Evolutionary conservation across 2,329 filamentous ascomycete species (phyloP).

Genomic region (Phyllosticta citriasiana): DNA sequence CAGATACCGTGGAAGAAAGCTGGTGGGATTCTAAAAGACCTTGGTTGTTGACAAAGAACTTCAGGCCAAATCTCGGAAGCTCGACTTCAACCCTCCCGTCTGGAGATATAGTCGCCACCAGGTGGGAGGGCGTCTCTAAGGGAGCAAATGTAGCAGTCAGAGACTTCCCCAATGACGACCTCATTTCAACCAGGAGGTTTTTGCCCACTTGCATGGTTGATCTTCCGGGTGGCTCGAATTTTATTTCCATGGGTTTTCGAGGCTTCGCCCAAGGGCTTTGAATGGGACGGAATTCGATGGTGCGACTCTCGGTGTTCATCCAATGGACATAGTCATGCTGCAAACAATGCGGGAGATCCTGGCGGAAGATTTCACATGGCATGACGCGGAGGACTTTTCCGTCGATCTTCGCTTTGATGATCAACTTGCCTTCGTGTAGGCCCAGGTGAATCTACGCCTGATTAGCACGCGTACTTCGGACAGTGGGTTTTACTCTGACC

Average conservation of each 20-base stretch:
- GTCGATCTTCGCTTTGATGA: slow-evolving; percentile 15
- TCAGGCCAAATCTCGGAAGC: slow-evolving; percentile 39
- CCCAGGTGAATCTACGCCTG: slow-evolving; percentile 28
- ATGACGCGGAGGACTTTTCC: slow-evolving; percentile 21
- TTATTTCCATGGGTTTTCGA: background rate
- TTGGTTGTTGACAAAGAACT: slow-evolving; percentile 32
- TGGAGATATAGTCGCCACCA: background rate
- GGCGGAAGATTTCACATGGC: slow-evolving; percentile 20
- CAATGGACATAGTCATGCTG: slow-evolving; percentile 19
- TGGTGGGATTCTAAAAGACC: slow-evolving; percentile 32
- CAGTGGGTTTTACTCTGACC: background rate
- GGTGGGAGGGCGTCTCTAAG: background rate
- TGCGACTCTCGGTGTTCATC: slow-evolving; percentile 3
- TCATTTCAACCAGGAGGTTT: background rate
- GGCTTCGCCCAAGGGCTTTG: slow-evolving; percentile 18
- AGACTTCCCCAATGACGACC: background rate
- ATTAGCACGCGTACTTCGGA: background rate
- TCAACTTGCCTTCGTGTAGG: slow-evolving; percentile 16
- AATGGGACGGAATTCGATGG: slow-evolving; percentile 26
- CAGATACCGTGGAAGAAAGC: slow-evolving; percentile 38
- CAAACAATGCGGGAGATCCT: slow-evolving; percentile 24
- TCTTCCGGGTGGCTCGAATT: background rate
- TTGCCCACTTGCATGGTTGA: slow-evolving; percentile 10
- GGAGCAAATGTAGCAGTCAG: background rate
- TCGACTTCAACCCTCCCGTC: slow-evolving; percentile 21